Evolutionary conservation across 2,329 filamentous ascomycete genomes (phyloP).

Genomic region (Aspergillus viridinutans): DNA sequence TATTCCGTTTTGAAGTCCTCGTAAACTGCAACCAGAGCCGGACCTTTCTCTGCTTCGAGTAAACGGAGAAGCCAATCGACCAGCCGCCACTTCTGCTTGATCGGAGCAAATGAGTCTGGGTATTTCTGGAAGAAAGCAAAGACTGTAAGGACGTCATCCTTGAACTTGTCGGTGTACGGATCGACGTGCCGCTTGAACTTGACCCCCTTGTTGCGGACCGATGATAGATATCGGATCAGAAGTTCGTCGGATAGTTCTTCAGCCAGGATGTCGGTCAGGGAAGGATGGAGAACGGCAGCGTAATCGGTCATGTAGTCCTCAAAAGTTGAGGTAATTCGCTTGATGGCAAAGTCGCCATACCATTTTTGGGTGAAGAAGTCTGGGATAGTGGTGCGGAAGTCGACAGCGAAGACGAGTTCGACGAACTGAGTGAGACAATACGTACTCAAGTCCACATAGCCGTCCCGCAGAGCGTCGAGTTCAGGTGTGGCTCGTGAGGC

Average conservation of each 20-base stretch:
- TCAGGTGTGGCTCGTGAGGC: slow-evolving; percentile 67
- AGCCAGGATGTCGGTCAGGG: slow-evolving; percentile 83
- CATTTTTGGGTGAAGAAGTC: slow-evolving; percentile 89
- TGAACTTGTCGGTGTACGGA: slow-evolving; percentile 87
- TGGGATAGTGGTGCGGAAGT: slow-evolving; percentile 77
- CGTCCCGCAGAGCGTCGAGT: slow-evolving; percentile 72
- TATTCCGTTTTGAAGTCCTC: slow-evolving; percentile 78
- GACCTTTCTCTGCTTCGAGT: slow-evolving; percentile 69
- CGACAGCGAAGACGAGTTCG: slow-evolving; percentile 79
- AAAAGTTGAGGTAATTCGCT: slow-evolving; percentile 89
- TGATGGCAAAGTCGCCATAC: slow-evolving; percentile 84
- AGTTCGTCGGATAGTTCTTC: slow-evolving; percentile 92
- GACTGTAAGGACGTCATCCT: slow-evolving; percentile 83
- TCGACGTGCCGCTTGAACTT: slow-evolving; percentile 77
- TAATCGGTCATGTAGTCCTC: slow-evolving; percentile 94
- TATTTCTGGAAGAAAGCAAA: slow-evolving; percentile 82
- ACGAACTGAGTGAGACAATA: slow-evolving; percentile 89
- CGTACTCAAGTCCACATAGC: slow-evolving; percentile 91
- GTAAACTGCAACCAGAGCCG: slow-evolving; percentile 71
- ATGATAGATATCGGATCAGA: slow-evolving; percentile 75
- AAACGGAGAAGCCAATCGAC: slow-evolving; percentile 79
- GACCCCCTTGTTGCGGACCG: slow-evolving; percentile 82
- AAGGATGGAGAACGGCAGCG: slow-evolving; percentile 75
- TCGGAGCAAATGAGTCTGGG: slow-evolving; percentile 65
- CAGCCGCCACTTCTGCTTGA: slow-evolving; percentile 90